Evolutionary conservation across 306 rosid genomes (phyloP).

Genomic region (Dicorynia guianensis): DNA sequence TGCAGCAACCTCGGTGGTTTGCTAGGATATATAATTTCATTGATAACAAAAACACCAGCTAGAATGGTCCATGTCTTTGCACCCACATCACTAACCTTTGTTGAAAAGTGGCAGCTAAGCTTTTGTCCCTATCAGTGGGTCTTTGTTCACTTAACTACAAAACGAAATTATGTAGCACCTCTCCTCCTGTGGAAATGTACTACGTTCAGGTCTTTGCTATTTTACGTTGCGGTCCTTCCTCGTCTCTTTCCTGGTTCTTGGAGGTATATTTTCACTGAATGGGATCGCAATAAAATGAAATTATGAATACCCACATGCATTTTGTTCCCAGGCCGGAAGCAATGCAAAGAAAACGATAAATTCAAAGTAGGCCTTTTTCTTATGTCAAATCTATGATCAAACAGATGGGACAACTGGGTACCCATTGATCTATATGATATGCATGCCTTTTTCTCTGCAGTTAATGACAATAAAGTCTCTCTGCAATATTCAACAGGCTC

Average conservation of each 20-base stretch:
- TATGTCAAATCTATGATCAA: slow-evolving; percentile 21
- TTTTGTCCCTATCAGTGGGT: slow-evolving; percentile 35
- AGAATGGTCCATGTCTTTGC: slow-evolving; percentile 21
- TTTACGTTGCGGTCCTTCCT: slow-evolving; percentile 46
- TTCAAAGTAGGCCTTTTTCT: slow-evolving; percentile 24
- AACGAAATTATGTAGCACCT: slow-evolving; percentile 33
- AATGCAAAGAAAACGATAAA: slow-evolving; percentile 52
- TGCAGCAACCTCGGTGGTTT: background rate
- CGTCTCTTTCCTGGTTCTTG: slow-evolving; percentile 39
- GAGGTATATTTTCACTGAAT: slow-evolving; percentile 2
- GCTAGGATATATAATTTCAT: slow-evolving; percentile 21
- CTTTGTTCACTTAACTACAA: slow-evolving; percentile 34
- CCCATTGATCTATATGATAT: slow-evolving; percentile 29
- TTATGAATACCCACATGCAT: slow-evolving; percentile 57
- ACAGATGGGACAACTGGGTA: slow-evolving; percentile 37
- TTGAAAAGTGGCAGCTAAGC: slow-evolving; percentile 30
- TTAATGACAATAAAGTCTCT: slow-evolving; percentile 42
- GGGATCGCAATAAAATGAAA: slow-evolving; percentile 24
- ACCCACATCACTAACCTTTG: background rate
- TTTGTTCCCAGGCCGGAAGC: slow-evolving; percentile 64
- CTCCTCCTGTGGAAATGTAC: slow-evolving; percentile 19
- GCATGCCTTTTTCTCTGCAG: slow-evolving; percentile 31
- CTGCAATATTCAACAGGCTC: slow-evolving; percentile 33
- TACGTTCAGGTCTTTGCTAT: slow-evolving; percentile 23
- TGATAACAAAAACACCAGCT: background rate